Evolutionary conservation across 106 monocot genomes (phyloP).

Genomic region (Chionographis japonica): DNA sequence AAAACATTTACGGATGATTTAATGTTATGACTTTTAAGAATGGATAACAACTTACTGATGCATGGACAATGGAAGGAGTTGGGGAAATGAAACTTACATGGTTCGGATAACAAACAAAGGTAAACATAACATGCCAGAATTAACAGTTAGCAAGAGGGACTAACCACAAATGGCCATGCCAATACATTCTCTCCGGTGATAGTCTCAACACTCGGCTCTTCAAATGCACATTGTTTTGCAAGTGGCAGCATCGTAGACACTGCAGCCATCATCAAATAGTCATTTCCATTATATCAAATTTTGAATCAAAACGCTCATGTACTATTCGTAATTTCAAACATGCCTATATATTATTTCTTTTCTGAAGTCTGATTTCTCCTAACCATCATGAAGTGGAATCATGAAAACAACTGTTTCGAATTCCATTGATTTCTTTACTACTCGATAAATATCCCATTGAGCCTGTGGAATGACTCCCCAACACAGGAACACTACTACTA

Average conservation of each 20-base stretch:
- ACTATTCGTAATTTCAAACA: too few relatives aligned
- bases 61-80: background rate
- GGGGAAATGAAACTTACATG: background rate
- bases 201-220: conserved; percentile 84
- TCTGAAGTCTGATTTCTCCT: too few relatives aligned
- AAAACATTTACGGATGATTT: too few relatives aligned
- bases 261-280: conserved; percentile 23
- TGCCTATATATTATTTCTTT: too few relatives aligned
- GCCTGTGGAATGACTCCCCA: too few relatives aligned
- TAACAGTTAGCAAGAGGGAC: background rate
- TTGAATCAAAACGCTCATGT: too few relatives aligned
- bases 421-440: too few relatives aligned
- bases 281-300: background rate
- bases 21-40: background rate
- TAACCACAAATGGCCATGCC: conserved; percentile 95
- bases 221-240: conserved; percentile 96
- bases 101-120: background rate
- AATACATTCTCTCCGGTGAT: conserved; percentile 94
- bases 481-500: too few relatives aligned
- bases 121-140: background rate
- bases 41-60: background rate
- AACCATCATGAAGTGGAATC: background rate
- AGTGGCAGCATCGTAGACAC: conserved; percentile 94
- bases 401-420: background rate
- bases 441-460: too few relatives aligned